Conservation (phyloP, 1,284 basidiomycete genomes). For the Ganoderma meredithae region DNA sequence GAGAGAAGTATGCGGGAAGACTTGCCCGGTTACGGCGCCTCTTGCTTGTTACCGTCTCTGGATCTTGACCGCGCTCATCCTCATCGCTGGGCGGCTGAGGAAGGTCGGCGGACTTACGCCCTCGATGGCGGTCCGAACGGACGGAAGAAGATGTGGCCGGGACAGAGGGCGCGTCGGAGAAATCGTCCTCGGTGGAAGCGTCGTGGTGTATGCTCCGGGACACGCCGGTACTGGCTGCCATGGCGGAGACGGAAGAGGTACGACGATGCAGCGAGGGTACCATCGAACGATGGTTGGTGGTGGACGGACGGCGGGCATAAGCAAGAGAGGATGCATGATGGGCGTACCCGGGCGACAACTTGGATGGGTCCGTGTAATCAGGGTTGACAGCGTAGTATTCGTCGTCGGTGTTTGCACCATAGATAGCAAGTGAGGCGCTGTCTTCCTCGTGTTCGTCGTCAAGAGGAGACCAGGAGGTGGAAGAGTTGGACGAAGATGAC, state of each 20-base stretch:
- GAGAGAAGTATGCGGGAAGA: constrained; percentile 79
- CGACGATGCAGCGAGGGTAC: constrained; percentile 64
- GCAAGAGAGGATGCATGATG: constrained; percentile 47
- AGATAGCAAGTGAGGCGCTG: constrained; percentile 40
- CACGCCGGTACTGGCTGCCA: constrained; percentile 46
- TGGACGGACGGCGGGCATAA: constrained; percentile 74
- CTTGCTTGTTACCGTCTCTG: constrained; percentile 51
- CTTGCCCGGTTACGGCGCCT: constrained; percentile 72
- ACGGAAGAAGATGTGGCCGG: constrained; percentile 40
- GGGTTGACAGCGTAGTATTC: constrained; percentile 43
- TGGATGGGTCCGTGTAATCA: constrained; percentile 44
- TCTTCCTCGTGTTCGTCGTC: constrained; percentile 69
- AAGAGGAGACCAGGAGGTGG: constrained; percentile 62
- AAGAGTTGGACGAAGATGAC: constrained; percentile 65
- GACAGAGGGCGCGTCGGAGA: constrained; percentile 48
- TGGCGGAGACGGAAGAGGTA: constrained; percentile 53
- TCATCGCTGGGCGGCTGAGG: constrained; percentile 34
- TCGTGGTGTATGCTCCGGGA: constrained; percentile 52
- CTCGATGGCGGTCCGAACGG: constrained; percentile 28
- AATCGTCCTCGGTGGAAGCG: constrained; percentile 53
- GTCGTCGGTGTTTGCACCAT: constrained; percentile 49
- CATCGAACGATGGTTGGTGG: constrained; percentile 71
- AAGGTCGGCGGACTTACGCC: constrained; percentile 31
- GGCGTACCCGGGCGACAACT: constrained; percentile 42
- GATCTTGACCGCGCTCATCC: constrained; percentile 41